phyloP scores from a whole-genome alignment of 2,329 filamentous ascomycete genomes.

The Aspergillus floridensis region DNA sequence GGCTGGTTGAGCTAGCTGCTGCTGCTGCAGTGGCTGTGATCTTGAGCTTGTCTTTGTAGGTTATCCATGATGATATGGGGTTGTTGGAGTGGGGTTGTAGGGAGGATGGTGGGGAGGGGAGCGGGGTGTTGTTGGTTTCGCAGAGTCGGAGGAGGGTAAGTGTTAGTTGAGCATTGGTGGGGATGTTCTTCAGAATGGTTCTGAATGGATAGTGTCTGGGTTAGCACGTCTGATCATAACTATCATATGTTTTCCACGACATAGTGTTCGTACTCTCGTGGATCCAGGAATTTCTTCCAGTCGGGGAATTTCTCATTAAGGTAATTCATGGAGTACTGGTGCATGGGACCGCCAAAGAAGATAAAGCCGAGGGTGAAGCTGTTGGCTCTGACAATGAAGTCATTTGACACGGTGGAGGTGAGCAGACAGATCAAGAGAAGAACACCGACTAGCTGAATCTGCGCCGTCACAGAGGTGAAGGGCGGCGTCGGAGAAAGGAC shows the following conservation, averaged over 20 bases:
- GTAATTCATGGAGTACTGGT: conserved; percentile 57
- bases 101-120: conserved; percentile 60
- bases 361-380: conserved; percentile 67
- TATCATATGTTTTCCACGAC: conserved; percentile 10
- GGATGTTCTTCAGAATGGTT: conserved; percentile 74
- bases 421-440: conserved; percentile 53
- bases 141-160: conserved; percentile 78
- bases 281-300: conserved; percentile 73
- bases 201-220: conserved; percentile 22
- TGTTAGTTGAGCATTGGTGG: conserved; percentile 81
- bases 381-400: conserved; percentile 63
- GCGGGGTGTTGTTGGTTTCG: conserved; percentile 74
- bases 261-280: conserved; percentile 54
- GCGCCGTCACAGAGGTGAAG: conserved; percentile 55
- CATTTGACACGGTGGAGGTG: conserved; percentile 56
- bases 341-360: conserved; percentile 77
- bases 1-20: background rate
- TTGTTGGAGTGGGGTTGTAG: conserved; percentile 24
- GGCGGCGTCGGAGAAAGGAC: conserved; percentile 63
- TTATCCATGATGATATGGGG: conserved; percentile 30
- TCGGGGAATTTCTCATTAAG: conserved; percentile 55
- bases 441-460: conserved; percentile 55
- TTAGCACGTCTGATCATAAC: background rate
- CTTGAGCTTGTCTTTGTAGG: conserved; percentile 47
- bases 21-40: conserved; percentile 24